Conservation (phyloP, 2,329 filamentous ascomycete species). For the Alternaria atra region DNA sequence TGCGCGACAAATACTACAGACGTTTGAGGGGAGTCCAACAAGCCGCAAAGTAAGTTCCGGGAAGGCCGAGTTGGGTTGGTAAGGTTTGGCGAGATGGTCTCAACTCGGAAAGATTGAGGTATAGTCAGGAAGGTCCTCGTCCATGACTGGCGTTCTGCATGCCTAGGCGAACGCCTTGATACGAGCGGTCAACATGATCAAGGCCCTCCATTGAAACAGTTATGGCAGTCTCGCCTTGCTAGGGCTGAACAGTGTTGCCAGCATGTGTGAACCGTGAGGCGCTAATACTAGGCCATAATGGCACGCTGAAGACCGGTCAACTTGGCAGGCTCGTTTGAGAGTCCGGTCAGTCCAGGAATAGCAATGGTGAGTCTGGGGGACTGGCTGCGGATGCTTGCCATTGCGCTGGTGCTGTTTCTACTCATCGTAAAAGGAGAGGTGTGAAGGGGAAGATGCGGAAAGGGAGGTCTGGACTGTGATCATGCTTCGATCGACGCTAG, state of each 20-base stretch:
- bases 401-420: neutral
- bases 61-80: neutral
- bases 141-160: neutral
- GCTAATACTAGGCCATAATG: constrained; percentile 7
- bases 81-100: neutral
- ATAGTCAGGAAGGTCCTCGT: neutral
- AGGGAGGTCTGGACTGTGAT: constrained; percentile 14
- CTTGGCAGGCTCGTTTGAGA: neutral
- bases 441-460: constrained; percentile 2
- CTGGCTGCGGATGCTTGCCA: neutral
- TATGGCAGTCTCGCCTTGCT: neutral
- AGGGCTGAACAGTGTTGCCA: neutral
- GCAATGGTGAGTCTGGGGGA: neutral
- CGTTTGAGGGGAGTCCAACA: neutral
- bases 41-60: neutral
- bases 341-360: constrained; percentile 13
- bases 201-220: neutral
- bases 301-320: constrained; percentile 19
- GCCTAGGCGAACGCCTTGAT: neutral
- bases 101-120: neutral
- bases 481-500: constrained; percentile 8
- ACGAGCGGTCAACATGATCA: constrained; percentile 2
- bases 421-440: neutral
- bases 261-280: constrained; percentile 3
- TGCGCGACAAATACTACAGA: neutral